Conservation (phyloP, 2,329 filamentous ascomycete genomes). For the Talaromyces sp. region DNA sequence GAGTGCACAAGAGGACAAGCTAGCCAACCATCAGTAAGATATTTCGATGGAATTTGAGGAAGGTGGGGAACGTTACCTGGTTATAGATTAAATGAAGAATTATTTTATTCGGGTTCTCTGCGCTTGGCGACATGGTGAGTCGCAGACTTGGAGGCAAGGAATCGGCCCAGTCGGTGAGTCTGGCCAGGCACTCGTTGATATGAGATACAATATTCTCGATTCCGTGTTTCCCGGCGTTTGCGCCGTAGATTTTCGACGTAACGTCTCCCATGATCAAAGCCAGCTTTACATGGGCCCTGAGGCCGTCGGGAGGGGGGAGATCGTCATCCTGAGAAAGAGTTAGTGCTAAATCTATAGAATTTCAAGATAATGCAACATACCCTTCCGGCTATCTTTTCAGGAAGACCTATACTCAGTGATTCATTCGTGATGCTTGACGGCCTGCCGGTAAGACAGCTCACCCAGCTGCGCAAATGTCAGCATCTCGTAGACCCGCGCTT, state of each 20-base stretch:
- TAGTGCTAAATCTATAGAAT: neutral
- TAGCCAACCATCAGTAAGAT: conserved; percentile 17
- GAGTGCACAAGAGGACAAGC: conserved; percentile 46
- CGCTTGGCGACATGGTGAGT: conserved; percentile 21
- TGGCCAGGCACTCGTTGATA: conserved; percentile 37
- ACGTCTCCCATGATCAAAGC: conserved; percentile 47
- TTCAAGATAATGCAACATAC: conserved; percentile 19
- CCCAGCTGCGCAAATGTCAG: conserved; percentile 19
- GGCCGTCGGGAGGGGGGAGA: conserved; percentile 41
- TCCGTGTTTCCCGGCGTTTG: conserved; percentile 28
- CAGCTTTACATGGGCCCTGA: conserved; percentile 45
- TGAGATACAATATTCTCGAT: conserved; percentile 24
- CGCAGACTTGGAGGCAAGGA: conserved; percentile 36
- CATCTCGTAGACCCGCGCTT: neutral
- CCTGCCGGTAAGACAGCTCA: conserved; percentile 48
- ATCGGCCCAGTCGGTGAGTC: conserved; percentile 41
- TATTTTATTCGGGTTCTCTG: conserved; percentile 19
- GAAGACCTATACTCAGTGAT: conserved; percentile 41
- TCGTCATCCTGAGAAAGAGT: conserved; percentile 11
- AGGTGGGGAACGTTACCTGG: conserved; percentile 23
- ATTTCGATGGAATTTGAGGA: neutral
- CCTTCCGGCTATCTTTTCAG: conserved; percentile 17
- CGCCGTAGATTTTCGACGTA: conserved; percentile 44
- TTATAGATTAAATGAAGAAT: conserved; percentile 49
- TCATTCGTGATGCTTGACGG: conserved; percentile 46